Evolutionary conservation across 805 yeast genomes (phyloP), one percentile per base, ranked within the genome.

Genomic region (Spathaspora gorwiae): DNA sequence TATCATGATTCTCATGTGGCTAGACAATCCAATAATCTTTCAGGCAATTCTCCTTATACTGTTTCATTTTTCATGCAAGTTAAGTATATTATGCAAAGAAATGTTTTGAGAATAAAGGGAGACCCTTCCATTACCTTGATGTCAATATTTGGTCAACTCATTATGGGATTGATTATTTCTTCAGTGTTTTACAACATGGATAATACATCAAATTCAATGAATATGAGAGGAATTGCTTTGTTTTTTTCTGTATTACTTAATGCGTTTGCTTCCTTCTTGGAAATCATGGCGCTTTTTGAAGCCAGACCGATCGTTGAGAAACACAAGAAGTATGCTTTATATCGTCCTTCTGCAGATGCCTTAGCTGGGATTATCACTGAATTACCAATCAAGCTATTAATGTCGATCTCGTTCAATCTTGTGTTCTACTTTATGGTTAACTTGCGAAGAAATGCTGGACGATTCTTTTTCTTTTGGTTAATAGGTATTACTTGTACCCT

Each of bases 301-400:
- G 76, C 75, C 45, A 78, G 84, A 64, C 79, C 83, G 26, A 78
- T 86, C 47, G 73, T 83, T 26, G 76, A 75, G 53, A 85, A 86
- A 56, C 94, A 86, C 58, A 80, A 81, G 54, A 73, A 75, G 40
- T 86, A 83, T 52, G 80, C 87, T 0, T 73, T 85, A 47, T 87
- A 83, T 57, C 80, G 80, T 46, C 89, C 90, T 1, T 75, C 87
- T 12, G 80, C 87, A 3, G 90, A 84, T 54, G 84, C 87, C 1
- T 52, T 85, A 3, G 81, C 87, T 0, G 68, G 79, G 3, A 67
- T 80, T 36, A 46, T 83, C 5, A 73, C 86, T 2, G 83, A 79
- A 39, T 60, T 85, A 47, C 90, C 90, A 3, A 69, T 78, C 45
- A 84, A 84, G 61, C 47, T 67, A 7, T 46, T 52, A 24, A 59